These are phyloP conservation scores for Pyrenochaeta sp. DNA, from an alignment of 2,329 filamentous ascomycete species.

Conservation along the genomic window DNA sequence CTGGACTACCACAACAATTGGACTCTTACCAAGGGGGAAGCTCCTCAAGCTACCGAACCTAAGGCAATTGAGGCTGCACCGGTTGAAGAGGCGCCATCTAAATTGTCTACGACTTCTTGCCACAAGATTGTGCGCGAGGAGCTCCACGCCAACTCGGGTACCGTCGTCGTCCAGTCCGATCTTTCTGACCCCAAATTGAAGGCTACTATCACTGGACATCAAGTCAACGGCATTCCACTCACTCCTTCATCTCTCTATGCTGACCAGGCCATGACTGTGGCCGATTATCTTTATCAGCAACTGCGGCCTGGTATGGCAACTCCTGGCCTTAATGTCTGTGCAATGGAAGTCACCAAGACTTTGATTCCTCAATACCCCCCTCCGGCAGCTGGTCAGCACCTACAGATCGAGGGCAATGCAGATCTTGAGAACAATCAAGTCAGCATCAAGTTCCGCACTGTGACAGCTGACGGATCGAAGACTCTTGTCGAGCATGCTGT, in stretches of 20 bases:
- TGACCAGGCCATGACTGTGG: constrained; percentile 71
- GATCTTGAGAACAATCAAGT: constrained; percentile 65
- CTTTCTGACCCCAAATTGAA: constrained; percentile 70
- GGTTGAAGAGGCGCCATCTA: constrained; percentile 56
- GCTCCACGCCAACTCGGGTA: constrained; percentile 66
- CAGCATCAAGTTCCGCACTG: constrained; percentile 64
- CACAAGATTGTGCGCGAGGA: constrained; percentile 71
- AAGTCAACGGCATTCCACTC: constrained; percentile 72
- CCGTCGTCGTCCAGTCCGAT: constrained; percentile 71
- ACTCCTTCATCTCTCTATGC: constrained; percentile 72
- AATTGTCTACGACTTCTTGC: constrained; percentile 71
- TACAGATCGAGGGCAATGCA: constrained; percentile 68
- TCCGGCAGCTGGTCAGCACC: constrained; percentile 63
- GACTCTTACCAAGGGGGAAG: constrained; percentile 73
- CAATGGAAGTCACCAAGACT: constrained; percentile 75
- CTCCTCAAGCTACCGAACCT: constrained; percentile 51
- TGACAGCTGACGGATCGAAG: constrained; percentile 65
- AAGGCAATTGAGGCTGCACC: constrained; percentile 52
- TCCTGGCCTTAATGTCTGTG: constrained; percentile 69
- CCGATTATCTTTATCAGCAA: constrained; percentile 73
- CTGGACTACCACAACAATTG: constrained; percentile 76
- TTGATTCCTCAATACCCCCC: constrained; percentile 66
- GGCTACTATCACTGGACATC: constrained; percentile 69
- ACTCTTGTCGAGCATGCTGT: constrained; percentile 68
- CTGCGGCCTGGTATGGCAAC: constrained; percentile 64